phyloP scores from a whole-genome alignment of 2,329 filamentous ascomycete species.

The Cladobotryum protrusum region DNA sequence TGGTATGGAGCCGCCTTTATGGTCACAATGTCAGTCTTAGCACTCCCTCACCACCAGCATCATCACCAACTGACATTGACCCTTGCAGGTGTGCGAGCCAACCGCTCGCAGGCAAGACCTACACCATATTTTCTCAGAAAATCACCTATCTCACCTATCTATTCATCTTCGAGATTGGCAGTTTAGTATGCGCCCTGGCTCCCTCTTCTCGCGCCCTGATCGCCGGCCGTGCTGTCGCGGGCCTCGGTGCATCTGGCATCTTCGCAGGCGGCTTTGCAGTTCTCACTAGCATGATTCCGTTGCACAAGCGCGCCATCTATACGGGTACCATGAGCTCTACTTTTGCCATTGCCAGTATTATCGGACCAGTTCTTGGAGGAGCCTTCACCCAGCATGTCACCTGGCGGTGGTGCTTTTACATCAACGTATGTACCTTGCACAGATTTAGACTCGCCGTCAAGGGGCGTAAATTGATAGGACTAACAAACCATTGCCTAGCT shows the following conservation, averaged over 20 bases:
- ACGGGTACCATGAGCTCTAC: constrained; percentile 58
- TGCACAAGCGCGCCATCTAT: constrained; percentile 38
- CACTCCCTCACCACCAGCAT: no score
- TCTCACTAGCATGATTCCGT: not conserved
- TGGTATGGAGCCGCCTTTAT: constrained; percentile 24
- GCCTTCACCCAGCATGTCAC: constrained; percentile 16
- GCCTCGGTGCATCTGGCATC: constrained; percentile 36
- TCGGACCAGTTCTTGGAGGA: constrained; percentile 29
- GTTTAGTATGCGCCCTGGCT: constrained; percentile 37
- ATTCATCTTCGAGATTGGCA: constrained; percentile 31
- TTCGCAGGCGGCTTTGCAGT: constrained; percentile 27
- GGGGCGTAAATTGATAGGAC: no score
- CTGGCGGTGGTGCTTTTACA: constrained; percentile 28
- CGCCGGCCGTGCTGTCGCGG: constrained; percentile 39
- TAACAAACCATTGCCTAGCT: no score
- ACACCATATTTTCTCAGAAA: no score
- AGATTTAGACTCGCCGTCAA: no score
- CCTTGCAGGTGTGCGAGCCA: no score
- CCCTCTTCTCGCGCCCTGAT: constrained; percentile 37
- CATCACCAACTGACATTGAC: no score
- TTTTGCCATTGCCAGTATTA: constrained; percentile 54
- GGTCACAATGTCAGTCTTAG: constrained; percentile 36
- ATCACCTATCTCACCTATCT: no score
- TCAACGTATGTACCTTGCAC: constrained; percentile 18
- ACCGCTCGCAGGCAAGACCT: no score